Conservation (phyloP, 1,139 yeast genomes). For the Blastobotrys ciferrii region DNA sequence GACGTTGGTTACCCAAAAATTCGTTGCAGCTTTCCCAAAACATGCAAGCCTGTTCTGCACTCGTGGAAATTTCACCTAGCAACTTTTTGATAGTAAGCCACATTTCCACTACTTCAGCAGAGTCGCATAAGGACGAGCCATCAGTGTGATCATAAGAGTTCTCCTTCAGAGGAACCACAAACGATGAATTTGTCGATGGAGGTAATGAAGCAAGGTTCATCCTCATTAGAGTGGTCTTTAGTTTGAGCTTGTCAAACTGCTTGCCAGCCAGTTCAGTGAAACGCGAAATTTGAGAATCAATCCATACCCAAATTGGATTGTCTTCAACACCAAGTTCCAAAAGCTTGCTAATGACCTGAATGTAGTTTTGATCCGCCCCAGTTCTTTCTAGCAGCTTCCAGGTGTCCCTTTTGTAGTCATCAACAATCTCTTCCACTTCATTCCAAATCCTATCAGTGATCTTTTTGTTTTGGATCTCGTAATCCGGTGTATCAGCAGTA, state of each 20-base stretch:
- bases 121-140: conserved; percentile 38
- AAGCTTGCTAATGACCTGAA: conserved; percentile 56
- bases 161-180: conserved; percentile 24
- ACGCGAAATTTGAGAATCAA: conserved; percentile 46
- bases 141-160: conserved; percentile 6
- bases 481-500: conserved; percentile 33
- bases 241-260: conserved; percentile 38
- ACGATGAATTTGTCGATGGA: conserved; percentile 27
- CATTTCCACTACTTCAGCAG: conserved; percentile 50
- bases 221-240: conserved; percentile 35
- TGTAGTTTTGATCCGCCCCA: conserved; percentile 46
- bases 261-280: conserved; percentile 43
- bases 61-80: conserved; percentile 42
- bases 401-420: conserved; percentile 58
- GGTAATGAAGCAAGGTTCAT: conserved; percentile 33
- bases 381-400: conserved; percentile 56
- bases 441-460: conserved; percentile 57
- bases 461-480: conserved; percentile 30
- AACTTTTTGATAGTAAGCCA: conserved; percentile 52
- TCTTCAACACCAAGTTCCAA: conserved; percentile 58
- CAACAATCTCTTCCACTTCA: conserved; percentile 64
- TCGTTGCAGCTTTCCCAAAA: conserved; percentile 49
- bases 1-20: conserved; percentile 47
- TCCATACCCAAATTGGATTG: conserved; percentile 66
- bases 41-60: conserved; percentile 38